Evolutionary conservation across 371 early-diverging fungal genomes (phyloP).

Genomic region (Lichtheimia corymbifera): DNA sequence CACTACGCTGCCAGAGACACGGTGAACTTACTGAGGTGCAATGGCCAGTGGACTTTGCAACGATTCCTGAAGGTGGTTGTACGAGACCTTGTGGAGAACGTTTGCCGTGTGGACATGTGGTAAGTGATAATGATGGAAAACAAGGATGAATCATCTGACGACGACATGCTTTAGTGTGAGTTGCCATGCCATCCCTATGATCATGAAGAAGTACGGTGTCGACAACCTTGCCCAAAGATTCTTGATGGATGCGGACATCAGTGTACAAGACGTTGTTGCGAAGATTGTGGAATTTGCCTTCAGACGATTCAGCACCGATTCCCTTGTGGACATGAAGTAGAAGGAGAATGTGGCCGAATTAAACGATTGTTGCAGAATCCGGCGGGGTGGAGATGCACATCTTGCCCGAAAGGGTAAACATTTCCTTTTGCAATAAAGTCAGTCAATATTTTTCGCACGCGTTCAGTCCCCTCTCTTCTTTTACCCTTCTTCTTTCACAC

Average conservation of each 20-base stretch:
- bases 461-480: conserved; percentile 1
- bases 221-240: conserved; percentile 35
- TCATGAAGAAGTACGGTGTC: conserved; percentile 42
- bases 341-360: conserved; percentile 26
- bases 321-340: conserved; percentile 38
- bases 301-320: conserved; percentile 15
- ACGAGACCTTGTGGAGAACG: conserved; percentile 36
- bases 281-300: conserved; percentile 48
- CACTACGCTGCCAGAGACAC: conserved; percentile 47
- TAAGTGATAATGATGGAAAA: conserved; percentile 15
- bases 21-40: conserved; percentile 37
- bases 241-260: conserved; percentile 34
- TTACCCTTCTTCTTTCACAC: conserved; percentile 3
- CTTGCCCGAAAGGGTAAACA: conserved; percentile 7
- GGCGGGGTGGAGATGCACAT: conserved; percentile 6
- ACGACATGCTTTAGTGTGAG: conserved; percentile 20
- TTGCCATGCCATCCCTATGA: conserved; percentile 54
- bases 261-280: conserved; percentile 44
- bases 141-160: conserved; percentile 9
- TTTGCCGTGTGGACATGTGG: conserved; percentile 52
- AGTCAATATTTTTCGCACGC: conserved; percentile 5
- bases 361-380: conserved; percentile 14
- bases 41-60: conserved; percentile 55
- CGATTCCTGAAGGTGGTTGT: conserved; percentile 55
- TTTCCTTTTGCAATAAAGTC: neutral